phyloP scores from a whole-genome alignment of 345 rosid species.

The Eucalyptus coolabah region DNA sequence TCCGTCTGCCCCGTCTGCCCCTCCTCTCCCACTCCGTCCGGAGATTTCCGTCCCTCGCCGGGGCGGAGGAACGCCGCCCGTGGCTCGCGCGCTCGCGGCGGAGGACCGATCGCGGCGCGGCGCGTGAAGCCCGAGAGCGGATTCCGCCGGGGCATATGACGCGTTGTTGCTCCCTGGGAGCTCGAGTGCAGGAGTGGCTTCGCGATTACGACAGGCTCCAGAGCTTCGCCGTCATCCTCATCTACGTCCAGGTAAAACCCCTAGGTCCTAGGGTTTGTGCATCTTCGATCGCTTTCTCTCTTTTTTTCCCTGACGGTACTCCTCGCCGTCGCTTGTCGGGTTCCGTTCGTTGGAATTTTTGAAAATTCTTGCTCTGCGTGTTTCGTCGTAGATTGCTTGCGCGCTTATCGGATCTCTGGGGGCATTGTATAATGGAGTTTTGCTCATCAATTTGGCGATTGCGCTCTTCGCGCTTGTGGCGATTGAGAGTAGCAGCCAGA shows the following conservation, averaged over 20 bases:
- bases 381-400: constrained; percentile 48
- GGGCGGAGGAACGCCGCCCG: not conserved
- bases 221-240: constrained; percentile 53
- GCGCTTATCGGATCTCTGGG: constrained; percentile 84
- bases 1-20: not conserved
- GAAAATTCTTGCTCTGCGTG: not conserved
- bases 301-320: not conserved
- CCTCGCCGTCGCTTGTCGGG: not conserved
- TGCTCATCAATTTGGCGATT: constrained; percentile 54
- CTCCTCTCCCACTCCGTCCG: not conserved
- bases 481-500: constrained; percentile 78
- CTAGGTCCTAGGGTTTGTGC: not conserved
- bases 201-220: constrained; percentile 71
- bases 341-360: not conserved
- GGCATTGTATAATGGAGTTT: constrained; percentile 78
- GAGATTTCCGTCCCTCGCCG: not conserved
- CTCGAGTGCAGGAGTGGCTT: constrained; percentile 39
- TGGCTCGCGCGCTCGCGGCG: not conserved
- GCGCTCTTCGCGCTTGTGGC: constrained; percentile 85
- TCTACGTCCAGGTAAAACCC: constrained; percentile 58
- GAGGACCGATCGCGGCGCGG: not conserved
- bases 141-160: not conserved
- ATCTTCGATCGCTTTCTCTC: not conserved
- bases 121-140: not conserved
- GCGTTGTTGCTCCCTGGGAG: constrained; percentile 24